Evolutionary conservation across 2,329 filamentous ascomycete species (phyloP), one percentile per base, ranked within the genome.

Genomic region (Penicillium sp.): DNA sequence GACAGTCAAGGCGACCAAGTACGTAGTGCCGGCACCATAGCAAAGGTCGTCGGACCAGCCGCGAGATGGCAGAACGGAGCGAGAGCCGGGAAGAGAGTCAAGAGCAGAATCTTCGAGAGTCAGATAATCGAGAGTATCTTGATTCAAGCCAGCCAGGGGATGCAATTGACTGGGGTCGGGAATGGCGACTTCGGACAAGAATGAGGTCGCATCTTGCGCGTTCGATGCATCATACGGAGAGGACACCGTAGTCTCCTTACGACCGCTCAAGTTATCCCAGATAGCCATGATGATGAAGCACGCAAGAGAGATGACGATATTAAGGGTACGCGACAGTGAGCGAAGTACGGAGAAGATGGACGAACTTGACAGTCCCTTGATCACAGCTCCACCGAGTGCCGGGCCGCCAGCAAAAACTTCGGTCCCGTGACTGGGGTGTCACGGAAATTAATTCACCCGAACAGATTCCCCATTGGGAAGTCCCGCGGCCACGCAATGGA

Each of bases 11-110:
- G 87, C 93, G n/a, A 87, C 76, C 51, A 98, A 77, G 68, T 98
- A 98, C 66, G 90, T 95, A 53, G 91, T 84, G 61, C 93, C 93
- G 24, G 93, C 94, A 65, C 94, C 93, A 70, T 98, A 98, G 74
- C 93, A 97, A 51, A 98, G 82, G 70, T 98, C 93, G 67, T 98
- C 93, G 52, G 90, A 95, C 83, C 95, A 98, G 67, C 93, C 93
- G 69, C 93, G 85, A 48, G 90, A 96, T 38, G 94, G 93, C 46
- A 98, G 81, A 46, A 90, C 86, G 38, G 91, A 94, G 67, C 88
- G 86, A 50, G 84, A 80, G 64, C 90, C 90, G 42, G 90, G 90
- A 18, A 95, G 80, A 63, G 94, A 84, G 53, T 89, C 90, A 49
- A 96, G 82, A 27, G 85, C 82, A 43, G 89, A 88, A 68, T 98